Conservation (phyloP, 164 flowering plant genomes). For the Cinnamomum micranthum region DNA sequence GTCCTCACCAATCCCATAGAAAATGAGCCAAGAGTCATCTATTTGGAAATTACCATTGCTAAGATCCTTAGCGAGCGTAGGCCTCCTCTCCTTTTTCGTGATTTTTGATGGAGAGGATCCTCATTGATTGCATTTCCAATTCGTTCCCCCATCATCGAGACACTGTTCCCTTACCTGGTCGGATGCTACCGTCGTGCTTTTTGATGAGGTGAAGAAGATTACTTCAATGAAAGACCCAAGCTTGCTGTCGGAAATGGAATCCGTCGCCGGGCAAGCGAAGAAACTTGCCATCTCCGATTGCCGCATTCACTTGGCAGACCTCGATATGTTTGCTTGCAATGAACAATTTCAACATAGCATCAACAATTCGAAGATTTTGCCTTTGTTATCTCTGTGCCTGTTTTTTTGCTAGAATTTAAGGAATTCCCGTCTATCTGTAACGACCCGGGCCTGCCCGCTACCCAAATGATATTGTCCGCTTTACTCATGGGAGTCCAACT, state of each 20-base stretch:
- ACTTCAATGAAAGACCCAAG: conserved; percentile 65
- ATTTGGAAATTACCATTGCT: conserved; percentile 78
- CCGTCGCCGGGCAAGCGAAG: conserved; percentile 52
- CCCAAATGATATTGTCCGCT: too few relatives aligned
- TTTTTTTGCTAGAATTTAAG: too few relatives aligned
- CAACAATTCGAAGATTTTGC: conserved; percentile 33
- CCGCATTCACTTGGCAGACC: conserved; percentile 74
- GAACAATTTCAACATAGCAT: background rate
- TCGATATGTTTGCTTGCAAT: conserved; percentile 50
- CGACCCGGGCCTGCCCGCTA: too few relatives aligned
- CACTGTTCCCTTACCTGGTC: conserved; percentile 63
- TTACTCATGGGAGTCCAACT: too few relatives aligned
- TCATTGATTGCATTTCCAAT: conserved; percentile 72
- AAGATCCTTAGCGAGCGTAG: conserved; percentile 80
- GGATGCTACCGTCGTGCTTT: conserved; percentile 74
- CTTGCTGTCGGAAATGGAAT: conserved; percentile 62
- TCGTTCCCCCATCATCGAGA: conserved; percentile 43
- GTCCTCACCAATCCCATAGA: conserved; percentile 42
- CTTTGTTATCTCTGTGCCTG: conserved; percentile 33
- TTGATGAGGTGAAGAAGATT: conserved; percentile 71
- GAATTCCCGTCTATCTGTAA: too few relatives aligned
- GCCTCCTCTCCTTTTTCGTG: conserved; percentile 47
- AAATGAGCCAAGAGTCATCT: conserved; percentile 41
- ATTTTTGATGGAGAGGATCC: conserved; percentile 60
- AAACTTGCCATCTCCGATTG: conserved; percentile 63